Evolutionary conservation across 768 basidiomycete species (phyloP).

Genomic region (Termitomyces sp.): DNA sequence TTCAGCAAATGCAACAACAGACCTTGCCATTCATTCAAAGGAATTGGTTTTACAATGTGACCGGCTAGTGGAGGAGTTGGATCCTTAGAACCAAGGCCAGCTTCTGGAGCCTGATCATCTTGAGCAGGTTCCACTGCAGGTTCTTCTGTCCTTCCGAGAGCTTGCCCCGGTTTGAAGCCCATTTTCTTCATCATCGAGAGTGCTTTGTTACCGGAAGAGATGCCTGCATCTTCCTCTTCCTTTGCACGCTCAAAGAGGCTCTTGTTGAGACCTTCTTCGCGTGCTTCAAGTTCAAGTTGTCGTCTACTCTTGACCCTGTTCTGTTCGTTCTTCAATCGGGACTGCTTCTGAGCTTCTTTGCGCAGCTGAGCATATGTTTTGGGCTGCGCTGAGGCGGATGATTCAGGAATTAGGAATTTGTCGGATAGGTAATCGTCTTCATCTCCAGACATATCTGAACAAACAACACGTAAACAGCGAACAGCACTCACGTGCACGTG

Average conservation of each 20-base stretch:
- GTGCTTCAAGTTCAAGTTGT: slow-evolving; percentile 67
- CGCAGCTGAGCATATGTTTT: slow-evolving; percentile 70
- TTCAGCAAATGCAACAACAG: slow-evolving; percentile 17
- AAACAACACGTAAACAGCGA: slow-evolving; percentile 16
- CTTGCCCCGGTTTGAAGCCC: slow-evolving; percentile 85
- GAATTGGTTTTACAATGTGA: slow-evolving; percentile 63
- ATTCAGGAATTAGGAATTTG: slow-evolving; percentile 61
- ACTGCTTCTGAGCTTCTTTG: slow-evolving; percentile 52
- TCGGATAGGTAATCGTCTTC: slow-evolving; percentile 82
- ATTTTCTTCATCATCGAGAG: slow-evolving; percentile 90
- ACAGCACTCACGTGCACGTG: neutral
- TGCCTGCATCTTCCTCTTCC: slow-evolving; percentile 53
- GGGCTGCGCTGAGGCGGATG: slow-evolving; percentile 29
- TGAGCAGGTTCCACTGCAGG: slow-evolving; percentile 5
- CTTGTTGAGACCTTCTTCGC: slow-evolving; percentile 72
- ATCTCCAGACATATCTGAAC: slow-evolving; percentile 51
- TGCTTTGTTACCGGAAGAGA: slow-evolving; percentile 62
- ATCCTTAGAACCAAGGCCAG: neutral
- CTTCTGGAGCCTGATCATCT: slow-evolving; percentile 1
- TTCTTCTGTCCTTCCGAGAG: slow-evolving; percentile 48
- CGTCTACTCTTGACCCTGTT: slow-evolving; percentile 59
- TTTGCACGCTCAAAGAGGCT: slow-evolving; percentile 76
- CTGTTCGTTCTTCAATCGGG: slow-evolving; percentile 61
- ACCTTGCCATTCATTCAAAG: slow-evolving; percentile 82
- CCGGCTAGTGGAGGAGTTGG: neutral